Base-by-base conservation (phyloP, 2,329 filamentous ascomycete species). In the Leptodontidium sp. region DNA sequence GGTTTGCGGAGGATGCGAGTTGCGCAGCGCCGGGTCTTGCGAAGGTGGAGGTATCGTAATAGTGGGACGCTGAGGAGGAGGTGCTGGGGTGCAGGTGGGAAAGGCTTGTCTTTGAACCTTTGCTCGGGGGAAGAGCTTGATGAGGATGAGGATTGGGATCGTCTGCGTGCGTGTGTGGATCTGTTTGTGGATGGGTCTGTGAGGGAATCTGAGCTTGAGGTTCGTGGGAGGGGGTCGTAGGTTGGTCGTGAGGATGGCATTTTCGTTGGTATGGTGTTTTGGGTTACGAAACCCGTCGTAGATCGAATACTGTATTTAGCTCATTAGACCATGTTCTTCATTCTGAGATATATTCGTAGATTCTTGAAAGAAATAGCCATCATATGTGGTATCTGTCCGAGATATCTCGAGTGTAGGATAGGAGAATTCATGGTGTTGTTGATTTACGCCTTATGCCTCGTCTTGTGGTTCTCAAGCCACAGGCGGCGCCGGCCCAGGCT, bases 191-290 rank as follows among this genome's bases (percentile, higher is more conserved):
- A 32, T 32, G 29, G 29, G 29, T 14, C 15, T 55, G n/a, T 26
- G 8, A 24, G 11, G 24, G 50, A 53, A 15, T 26, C 32, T 8
- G 52, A 55, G 6, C 12, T 35, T 5, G 52, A 55, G 15, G 26
- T 5, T 55, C 70, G 73, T 1, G 75, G 74, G 45, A 75, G 68
- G 53, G 53, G 67, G 11, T 70, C 65, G 64, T 75, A 75, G 32
- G 32, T 57, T 65, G 63, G 15, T 38, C 49, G 64, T 45, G 59
- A 32, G 67, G 47, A 5, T 67, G 59, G 50, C 58, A 66, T 40
- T 40, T 9, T 40, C 38, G 38, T 7, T 11, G 7, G 38, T 6
- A 6, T 61, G 66, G 55, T 58, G 43, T 63, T 14, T 50, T n/a
- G 15, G 11, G 15, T n/a, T 50, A 12, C 38, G 38, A 40, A 12